These are phyloP conservation scores for Chytridium lagenaria DNA, from an alignment of 371 early-diverging fungal species.

Conservation along the genomic window DNA sequence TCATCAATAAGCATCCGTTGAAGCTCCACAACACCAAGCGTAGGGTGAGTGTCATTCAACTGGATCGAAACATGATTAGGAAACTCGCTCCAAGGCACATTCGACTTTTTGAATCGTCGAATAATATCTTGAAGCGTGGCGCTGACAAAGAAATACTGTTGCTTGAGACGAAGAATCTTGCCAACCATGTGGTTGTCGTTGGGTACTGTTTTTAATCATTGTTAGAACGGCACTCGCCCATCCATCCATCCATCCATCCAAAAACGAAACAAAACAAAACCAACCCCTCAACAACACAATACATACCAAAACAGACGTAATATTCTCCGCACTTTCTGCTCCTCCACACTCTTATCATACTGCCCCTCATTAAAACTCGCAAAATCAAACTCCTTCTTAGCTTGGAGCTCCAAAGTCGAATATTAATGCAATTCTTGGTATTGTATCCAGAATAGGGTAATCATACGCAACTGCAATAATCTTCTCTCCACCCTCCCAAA, in stretches of 20 bases:
- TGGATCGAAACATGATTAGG: conserved; percentile 90
- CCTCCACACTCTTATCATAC: conserved; percentile 85
- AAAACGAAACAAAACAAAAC: no score
- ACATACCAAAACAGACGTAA: conserved; percentile 77
- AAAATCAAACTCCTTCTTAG: conserved; percentile 66
- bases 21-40: conserved; percentile 77
- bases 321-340: conserved; percentile 88
- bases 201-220: no score
- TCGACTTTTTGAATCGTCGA: conserved; percentile 86
- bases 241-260: no score
- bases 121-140: conserved; percentile 60
- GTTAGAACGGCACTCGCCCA: no score
- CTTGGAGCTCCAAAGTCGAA: conserved; percentile 91
- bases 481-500: conserved; percentile 84
- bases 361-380: conserved; percentile 89
- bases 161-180: conserved; percentile 91
- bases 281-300: no score
- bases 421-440: conserved; percentile 88
- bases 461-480: conserved; percentile 92
- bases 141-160: conserved; percentile 92
- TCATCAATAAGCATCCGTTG: conserved; percentile 87
- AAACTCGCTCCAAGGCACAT: conserved; percentile 82
- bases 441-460: conserved; percentile 86
- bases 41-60: conserved; percentile 71
- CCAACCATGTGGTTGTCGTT: conserved; percentile 92